A percentile compares a stretch with the other conserved stretches of the same genome.
Evolutionary conservation across 2,329 filamentous ascomycete species (phyloP).

Genomic region (Colletotrichum melonis): DNA sequence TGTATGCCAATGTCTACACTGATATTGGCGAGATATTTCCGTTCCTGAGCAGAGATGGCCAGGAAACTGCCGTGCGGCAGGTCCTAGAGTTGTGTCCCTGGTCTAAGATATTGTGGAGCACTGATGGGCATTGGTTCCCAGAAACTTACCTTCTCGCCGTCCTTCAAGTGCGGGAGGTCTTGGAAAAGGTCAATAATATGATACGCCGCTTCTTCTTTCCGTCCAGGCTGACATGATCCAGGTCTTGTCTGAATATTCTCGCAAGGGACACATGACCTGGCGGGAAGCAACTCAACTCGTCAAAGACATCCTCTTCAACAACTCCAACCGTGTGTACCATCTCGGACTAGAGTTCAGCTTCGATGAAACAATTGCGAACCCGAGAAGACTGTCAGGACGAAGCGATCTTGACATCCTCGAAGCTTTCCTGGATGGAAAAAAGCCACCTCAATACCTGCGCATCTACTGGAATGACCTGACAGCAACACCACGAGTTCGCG

Average conservation of each 20-base stretch:
- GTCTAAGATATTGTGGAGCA: conserved; percentile 83
- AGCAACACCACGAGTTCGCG: conserved; percentile 72
- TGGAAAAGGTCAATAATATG: conserved; percentile 66
- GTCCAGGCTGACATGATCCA: conserved; percentile 44
- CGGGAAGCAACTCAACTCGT: conserved; percentile 72
- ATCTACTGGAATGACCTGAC: conserved; percentile 85
- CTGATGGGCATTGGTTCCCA: conserved; percentile 82
- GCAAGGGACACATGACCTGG: conserved; percentile 70
- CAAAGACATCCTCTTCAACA: conserved; percentile 78
- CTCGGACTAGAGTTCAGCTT: conserved; percentile 61
- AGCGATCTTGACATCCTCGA: conserved; percentile 51
- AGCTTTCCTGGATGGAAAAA: conserved; percentile 58
- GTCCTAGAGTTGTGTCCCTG: conserved; percentile 80
- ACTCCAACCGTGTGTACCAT: conserved; percentile 80
- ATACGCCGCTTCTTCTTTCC: not conserved
- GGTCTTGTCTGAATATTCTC: conserved; percentile 75
- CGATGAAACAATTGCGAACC: conserved; percentile 34
- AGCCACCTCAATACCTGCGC: conserved; percentile 73
- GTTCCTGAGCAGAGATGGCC: conserved; percentile 79
- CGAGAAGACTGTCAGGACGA: conserved; percentile 13
- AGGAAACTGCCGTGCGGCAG: conserved; percentile 76
- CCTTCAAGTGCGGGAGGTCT: conserved; percentile 75
- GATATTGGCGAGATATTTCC: conserved; percentile 89
- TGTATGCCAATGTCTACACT: conserved; percentile 83
- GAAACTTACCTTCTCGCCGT: conserved; percentile 82